These are phyloP conservation scores for Aspergillus melleus DNA, from an alignment of 2,329 filamentous ascomycete genomes.

Conservation along the genomic window DNA sequence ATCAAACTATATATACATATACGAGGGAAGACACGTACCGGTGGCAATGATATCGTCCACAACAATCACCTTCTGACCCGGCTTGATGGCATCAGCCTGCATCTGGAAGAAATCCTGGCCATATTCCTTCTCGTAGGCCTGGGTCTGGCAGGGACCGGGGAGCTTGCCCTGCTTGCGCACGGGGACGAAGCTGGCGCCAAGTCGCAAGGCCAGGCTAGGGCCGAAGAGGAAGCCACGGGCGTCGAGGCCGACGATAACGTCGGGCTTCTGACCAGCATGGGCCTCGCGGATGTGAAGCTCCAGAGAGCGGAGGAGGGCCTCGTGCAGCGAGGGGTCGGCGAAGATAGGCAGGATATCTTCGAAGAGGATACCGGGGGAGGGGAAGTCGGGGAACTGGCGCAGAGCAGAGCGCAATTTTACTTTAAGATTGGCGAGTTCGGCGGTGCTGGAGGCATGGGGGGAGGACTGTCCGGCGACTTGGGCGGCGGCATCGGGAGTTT, in stretches of 20 bases:
- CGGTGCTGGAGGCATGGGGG: slow-evolving; percentile 48
- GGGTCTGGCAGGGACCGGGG: slow-evolving; percentile 82
- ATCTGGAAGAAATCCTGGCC: slow-evolving; percentile 95
- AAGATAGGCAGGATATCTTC: slow-evolving; percentile 98
- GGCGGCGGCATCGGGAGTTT: slow-evolving; percentile 41
- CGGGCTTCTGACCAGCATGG: slow-evolving; percentile 65
- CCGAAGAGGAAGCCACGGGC: slow-evolving; percentile 95
- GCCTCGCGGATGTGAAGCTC: slow-evolving; percentile 74
- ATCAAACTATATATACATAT: neutral
- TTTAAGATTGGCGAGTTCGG: slow-evolving; percentile 64
- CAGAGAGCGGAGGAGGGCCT: slow-evolving; percentile 76
- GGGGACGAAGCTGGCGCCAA: slow-evolving; percentile 85
- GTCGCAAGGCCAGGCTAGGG: slow-evolving; percentile 77
- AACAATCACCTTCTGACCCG: slow-evolving; percentile 84
- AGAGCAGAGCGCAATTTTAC: slow-evolving; percentile 69
- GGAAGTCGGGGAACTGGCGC: slow-evolving; percentile 89
- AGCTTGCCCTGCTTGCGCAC: slow-evolving; percentile 96
- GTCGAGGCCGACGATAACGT: slow-evolving; percentile 91
- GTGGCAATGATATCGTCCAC: slow-evolving; percentile 99
- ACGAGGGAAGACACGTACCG: slow-evolving; percentile 57
- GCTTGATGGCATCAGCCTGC: slow-evolving; percentile 79
- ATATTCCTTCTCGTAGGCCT: slow-evolving; percentile 92
- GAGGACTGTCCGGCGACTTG: slow-evolving; percentile 44
- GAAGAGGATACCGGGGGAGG: slow-evolving; percentile 87
- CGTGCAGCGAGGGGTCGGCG: slow-evolving; percentile 71